A percentile compares a stretch with the other conserved stretches of the same genome.
Conservation (phyloP, 2,329 filamentous ascomycete genomes). For the Balansia obtecta region DNA sequence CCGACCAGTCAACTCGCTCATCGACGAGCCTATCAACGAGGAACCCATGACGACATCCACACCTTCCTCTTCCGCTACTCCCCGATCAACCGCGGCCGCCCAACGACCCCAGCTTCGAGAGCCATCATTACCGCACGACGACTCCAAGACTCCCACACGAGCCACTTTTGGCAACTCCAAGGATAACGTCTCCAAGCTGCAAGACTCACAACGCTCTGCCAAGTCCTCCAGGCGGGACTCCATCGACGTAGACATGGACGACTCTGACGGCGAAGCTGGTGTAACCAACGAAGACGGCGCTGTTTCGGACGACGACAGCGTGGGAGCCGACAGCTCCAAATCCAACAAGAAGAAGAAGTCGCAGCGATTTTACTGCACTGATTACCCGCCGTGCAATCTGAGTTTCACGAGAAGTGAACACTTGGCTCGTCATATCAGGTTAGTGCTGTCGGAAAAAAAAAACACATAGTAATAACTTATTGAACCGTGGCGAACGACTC, state of each 20-base stretch:
- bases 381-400: slow-evolving; percentile 84
- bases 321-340: slow-evolving; percentile 51
- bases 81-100: slow-evolving; percentile 24
- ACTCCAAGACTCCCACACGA: slow-evolving; percentile 50
- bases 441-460: slow-evolving; percentile 11
- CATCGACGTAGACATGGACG: slow-evolving; percentile 65
- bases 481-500: no score
- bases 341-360: slow-evolving; percentile 92
- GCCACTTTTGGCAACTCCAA: slow-evolving; percentile 37
- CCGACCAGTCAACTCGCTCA: slow-evolving; percentile 33
- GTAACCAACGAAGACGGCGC: slow-evolving; percentile 32
- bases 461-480: no score
- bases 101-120: slow-evolving; percentile 16
- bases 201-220: slow-evolving; percentile 47
- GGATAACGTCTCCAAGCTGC: slow-evolving; percentile 21
- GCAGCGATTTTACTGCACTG: slow-evolving; percentile 90
- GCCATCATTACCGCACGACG: slow-evolving; percentile 23
- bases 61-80: slow-evolving; percentile 15
- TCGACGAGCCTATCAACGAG: slow-evolving; percentile 19
- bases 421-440: slow-evolving; percentile 86
- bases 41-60: slow-evolving; percentile 24
- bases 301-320: slow-evolving; percentile 52
- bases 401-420: slow-evolving; percentile 97
- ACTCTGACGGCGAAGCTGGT: slow-evolving; percentile 52
- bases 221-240: slow-evolving; percentile 43